Base-by-base conservation (phyloP, 768 basidiomycete species). In the Mycena crocata region DNA sequence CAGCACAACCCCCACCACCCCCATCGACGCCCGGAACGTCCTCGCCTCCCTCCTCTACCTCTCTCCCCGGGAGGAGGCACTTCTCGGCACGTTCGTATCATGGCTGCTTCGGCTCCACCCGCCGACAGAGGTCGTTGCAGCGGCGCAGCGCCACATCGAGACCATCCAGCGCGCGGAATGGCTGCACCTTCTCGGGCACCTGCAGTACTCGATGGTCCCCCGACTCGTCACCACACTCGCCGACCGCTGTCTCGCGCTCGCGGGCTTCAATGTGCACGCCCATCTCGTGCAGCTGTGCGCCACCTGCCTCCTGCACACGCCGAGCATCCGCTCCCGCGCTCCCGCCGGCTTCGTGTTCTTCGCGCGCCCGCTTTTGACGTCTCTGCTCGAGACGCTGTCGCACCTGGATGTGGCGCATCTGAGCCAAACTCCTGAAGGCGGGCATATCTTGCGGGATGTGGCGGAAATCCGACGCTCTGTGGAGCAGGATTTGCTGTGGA, bases 41-140 rank as follows among this genome's bases (percentile, higher is more conserved):
- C 23, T 65, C 48, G 64, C 64, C 24, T 44, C 64, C 15, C 64
- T 65, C 23, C 57, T 65, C 40, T 59, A 59, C 35, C 42, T 65
- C 0, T 51, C 50, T 14, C 23, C 34, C 24, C 32, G 46, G 2
- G 12, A 21, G 26, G 32, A 46, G 14, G 28, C 2, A 2, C 57
- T 65, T 15, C n/a, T 58, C 15, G 26, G 28, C n/a, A 15, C 23
- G n/a, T 1, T 65, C n/a, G 14, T 59, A 1, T 17, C 57, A 2
- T 65, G 64, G 64, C 50, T 65, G 2, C 34, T 65, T 12, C 57
- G 50, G 1, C 31, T 28, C 1, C 17, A 34, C 26, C 17, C 40
- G 0, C 26, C 57, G 0, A 6, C 12, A 12, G 9, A 28, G 0
- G 44, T 65, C 48, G 35, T 65, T 6, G 24, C n/a, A 10, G 56